Conservation (phyloP, 2,329 filamentous ascomycete genomes). For the Phaeosphaeriaceae sp. region DNA sequence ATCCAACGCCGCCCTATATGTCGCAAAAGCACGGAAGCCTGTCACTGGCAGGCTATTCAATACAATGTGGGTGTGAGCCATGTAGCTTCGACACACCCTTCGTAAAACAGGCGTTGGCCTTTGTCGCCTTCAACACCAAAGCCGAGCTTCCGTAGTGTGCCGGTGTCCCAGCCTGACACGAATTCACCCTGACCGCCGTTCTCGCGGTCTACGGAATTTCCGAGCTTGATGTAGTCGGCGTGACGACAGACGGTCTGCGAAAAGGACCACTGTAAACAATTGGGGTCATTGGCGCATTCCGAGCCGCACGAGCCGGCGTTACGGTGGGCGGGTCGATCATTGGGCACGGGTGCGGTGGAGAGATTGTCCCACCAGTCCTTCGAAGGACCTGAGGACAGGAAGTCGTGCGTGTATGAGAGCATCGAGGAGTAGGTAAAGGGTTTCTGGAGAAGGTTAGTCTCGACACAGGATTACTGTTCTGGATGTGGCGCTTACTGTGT, state of each 20-base stretch:
- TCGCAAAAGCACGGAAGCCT: constrained; percentile 9
- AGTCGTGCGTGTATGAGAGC: constrained; percentile 46
- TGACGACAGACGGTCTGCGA: constrained; percentile 48
- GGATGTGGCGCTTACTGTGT: constrained; percentile 25
- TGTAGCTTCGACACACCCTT: constrained; percentile 45
- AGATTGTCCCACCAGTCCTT: constrained; percentile 48
- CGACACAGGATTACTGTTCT: neutral
- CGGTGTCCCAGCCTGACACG: constrained; percentile 48
- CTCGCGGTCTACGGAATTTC: constrained; percentile 42
- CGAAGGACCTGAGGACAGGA: constrained; percentile 39
- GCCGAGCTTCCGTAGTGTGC: constrained; percentile 44
- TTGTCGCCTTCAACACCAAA: constrained; percentile 44
- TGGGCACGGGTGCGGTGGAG: constrained; percentile 40
- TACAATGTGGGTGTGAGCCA: constrained; percentile 47
- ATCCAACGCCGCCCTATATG: constrained; percentile 34
- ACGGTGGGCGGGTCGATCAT: constrained; percentile 43
- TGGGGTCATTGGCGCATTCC: constrained; percentile 41
- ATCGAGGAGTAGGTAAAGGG: constrained; percentile 47
- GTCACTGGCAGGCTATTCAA: constrained; percentile 10
- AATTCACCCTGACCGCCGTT: constrained; percentile 46
- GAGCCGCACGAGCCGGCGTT: constrained; percentile 43
- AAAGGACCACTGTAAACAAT: constrained; percentile 47
- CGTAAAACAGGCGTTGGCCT: constrained; percentile 38
- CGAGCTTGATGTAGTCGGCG: constrained; percentile 45
- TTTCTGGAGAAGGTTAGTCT: constrained; percentile 33